Base-by-base conservation (phyloP, 1,284 basidiomycete species). In the Marasmius sp. region DNA sequence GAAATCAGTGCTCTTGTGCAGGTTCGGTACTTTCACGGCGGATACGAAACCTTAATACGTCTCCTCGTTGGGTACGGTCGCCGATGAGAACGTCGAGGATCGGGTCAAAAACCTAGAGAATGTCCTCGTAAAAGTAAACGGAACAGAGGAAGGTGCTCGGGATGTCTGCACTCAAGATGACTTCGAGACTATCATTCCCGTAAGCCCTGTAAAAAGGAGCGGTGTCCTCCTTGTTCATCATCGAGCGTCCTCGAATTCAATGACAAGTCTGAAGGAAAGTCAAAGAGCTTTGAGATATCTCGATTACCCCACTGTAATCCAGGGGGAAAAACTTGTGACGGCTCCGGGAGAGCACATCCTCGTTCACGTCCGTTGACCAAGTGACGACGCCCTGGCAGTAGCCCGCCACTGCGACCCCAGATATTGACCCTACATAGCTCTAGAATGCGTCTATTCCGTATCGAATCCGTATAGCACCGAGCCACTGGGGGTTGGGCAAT, bases 151-250 rank as follows among this genome's bases (percentile, higher is more conserved):
- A 39, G 34, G 60, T 37, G 72, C 75, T 58, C 59, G 90, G 90
- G 49, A 92, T 77, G 69, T 93, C 91, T 41, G 91, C 87, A 12
- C 89, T 90, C 1, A 93, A 67, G 34, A 93, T 75, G 1, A 91
- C 59, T 50, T 89, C 84, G 3, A 81, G 75, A 22, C 78, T 68
- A 4, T 81, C n/a, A n/a, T n/a, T n/a, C n/a, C n/a, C n/a, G n/a
- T n/a, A n/a, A 73, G 37, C 80, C 76, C 6, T 77, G 57, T 2
- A 91, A 68, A 3, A 82, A 65, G 2, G 68, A 65, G 11, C 53
- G 72, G 16, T 77, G 63, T 3, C 60, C 64, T 27, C 45, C 62
- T 36, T 67, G 61, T 12, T 71, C 66, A 1, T 67, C 41, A 43
- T 81, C 75, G n/a, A 82, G 64, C 2, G 87, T n/a, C 82, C 63